Evolutionary conservation across 1,284 basidiomycete genomes (phyloP), one percentile per base, ranked within the genome.

Genomic region (Microbotryum scabiosae): DNA sequence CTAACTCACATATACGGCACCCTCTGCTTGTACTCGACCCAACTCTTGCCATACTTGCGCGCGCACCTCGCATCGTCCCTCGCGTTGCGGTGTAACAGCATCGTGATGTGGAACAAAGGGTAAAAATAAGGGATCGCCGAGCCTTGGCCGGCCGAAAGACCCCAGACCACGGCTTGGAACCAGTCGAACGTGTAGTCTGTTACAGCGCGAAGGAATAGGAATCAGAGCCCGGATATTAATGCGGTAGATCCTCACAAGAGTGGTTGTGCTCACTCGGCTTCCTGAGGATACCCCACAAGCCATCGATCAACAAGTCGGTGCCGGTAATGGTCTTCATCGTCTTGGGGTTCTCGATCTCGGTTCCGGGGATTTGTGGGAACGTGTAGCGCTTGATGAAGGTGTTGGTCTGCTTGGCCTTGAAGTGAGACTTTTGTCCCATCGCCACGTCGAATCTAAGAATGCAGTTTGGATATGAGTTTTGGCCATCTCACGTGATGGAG

Each of bases 401-500:
- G 41, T 90, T 74, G 60, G 77, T 90, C 48, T 88, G 87, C 75
- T 96, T 87, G 87, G 97, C 94, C 76, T 96, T 94, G 83, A 97
- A 97, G 66, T 86, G 85, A 66, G 90, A 93, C 79, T 98, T 99
- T 74, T 99, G 94, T 4, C 91, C 85, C 90, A 96, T 97, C 9
- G 90, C 81, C 16, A 88, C 86, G 74, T 98, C 94, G 80, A 90
- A 97, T 69, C 88, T 89, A 59, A 10, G 28, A 48, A 46, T 62
- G 56, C 66, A 59, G 44, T 32, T 72, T 63, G 71, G 60, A 54
- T 49, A 44, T 25, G 18, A 26, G 46, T 51, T n/a, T 50, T 41
- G 51, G 56, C 28, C 26, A 43, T 23, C n/a, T 12, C 50, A 21
- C 47, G 53, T 20, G 32, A 47, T 23, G 4, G 44, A 28, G 20